Evolutionary conservation across 768 basidiomycete species (phyloP).

Genomic region (Boletus vinaceobasis): DNA sequence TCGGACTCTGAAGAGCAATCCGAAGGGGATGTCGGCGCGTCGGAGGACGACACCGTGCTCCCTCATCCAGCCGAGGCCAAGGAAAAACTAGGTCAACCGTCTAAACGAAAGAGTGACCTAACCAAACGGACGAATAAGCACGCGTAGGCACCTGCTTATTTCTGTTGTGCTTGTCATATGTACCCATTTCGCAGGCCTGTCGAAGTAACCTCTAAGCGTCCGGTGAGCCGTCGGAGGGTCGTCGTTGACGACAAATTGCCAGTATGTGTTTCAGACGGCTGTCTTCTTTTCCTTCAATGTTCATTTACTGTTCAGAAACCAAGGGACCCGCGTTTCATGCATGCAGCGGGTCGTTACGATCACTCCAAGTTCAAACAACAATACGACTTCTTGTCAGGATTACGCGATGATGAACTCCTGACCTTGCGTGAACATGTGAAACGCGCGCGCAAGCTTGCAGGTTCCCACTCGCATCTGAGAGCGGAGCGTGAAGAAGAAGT

Average conservation of each 20-base stretch:
- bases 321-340: conserved; percentile 85
- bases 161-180: not conserved
- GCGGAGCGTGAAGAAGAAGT: conserved; percentile 67
- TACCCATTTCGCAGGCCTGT: conserved; percentile 51
- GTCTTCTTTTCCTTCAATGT: not conserved
- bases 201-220: conserved; percentile 81
- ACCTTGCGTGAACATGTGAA: conserved; percentile 64
- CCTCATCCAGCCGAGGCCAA: conserved; percentile 23
- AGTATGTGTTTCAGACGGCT: conserved; percentile 39
- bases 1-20: conserved; percentile 30
- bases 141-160: conserved; percentile 58
- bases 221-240: conserved; percentile 67
- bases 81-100: conserved; percentile 41
- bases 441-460: conserved; percentile 61
- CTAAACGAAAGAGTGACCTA: conserved; percentile 42
- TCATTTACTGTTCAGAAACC: conserved; percentile 47
- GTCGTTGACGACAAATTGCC: conserved; percentile 65
- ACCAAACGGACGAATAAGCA: conserved; percentile 74
- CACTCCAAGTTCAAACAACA: conserved; percentile 60
- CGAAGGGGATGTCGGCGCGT: conserved; percentile 4
- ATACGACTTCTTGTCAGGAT: conserved; percentile 70
- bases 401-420: conserved; percentile 62
- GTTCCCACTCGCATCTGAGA: conserved; percentile 58
- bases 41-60: conserved; percentile 13
- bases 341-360: conserved; percentile 66